Evolutionary conservation across 2,329 filamentous ascomycete genomes (phyloP).

Genomic region (Cercospora brassicicola): DNA sequence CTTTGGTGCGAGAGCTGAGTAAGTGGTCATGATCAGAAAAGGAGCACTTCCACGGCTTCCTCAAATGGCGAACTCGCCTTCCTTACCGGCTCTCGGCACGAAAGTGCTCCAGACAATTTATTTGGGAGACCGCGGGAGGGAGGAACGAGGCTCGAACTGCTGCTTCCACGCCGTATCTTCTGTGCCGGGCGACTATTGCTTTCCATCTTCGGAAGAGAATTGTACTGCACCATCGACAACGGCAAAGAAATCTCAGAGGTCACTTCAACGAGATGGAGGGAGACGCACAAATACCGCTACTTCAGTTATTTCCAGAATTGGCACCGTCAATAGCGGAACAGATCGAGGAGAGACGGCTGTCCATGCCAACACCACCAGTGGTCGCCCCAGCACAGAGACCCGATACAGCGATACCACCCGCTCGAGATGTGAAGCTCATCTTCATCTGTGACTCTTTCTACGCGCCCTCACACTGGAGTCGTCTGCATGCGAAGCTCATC

Average conservation of each 20-base stretch:
- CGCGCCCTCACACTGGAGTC: not conserved
- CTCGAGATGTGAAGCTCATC: not conserved
- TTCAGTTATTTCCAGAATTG: not conserved
- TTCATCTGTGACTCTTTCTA: not conserved
- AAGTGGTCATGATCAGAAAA: too few relatives aligned
- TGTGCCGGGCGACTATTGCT: not conserved
- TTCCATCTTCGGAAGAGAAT: not conserved
- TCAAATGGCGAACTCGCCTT: not conserved
- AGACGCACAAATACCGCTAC: not conserved
- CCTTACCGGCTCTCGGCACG: not conserved
- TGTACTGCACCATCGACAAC: not conserved
- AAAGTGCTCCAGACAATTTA: not conserved
- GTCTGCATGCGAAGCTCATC: not conserved
- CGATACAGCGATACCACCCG: not conserved
- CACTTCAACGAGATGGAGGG: not conserved
- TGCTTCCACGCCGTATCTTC: not conserved
- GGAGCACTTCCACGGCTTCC: not conserved
- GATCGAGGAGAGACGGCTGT: not conserved
- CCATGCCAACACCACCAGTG: not conserved
- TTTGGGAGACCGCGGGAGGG: not conserved
- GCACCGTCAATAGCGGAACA: not conserved
- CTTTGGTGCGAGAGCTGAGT: too few relatives aligned
- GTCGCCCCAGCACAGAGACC: not conserved
- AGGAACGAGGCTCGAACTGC: not conserved
- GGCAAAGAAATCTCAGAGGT: not conserved